A percentile compares a stretch with the other conserved stretches of the same genome.
phyloP scores from a whole-genome alignment of 805 yeast genomes.

The Tetrapisispora iriomotensis region DNA sequence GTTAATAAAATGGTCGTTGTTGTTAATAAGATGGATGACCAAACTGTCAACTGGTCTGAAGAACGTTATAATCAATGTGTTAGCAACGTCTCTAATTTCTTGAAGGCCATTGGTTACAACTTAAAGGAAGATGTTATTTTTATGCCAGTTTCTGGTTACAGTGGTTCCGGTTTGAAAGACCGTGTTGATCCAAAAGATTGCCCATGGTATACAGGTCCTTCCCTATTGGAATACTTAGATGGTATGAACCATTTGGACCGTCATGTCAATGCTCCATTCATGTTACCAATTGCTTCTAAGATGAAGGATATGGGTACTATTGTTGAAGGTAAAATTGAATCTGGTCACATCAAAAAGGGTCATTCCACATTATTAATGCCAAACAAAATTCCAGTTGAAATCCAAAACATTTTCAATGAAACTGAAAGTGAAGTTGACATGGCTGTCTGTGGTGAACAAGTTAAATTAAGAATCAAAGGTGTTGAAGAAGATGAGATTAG shows the following conservation, averaged over 20 bases:
- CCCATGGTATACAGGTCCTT: conserved; percentile 93
- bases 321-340: conserved; percentile 96
- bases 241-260: conserved; percentile 72
- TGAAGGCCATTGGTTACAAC: conserved; percentile 83
- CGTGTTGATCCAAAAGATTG: conserved; percentile 60
- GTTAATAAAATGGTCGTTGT: conserved; percentile 89
- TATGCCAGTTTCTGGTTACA: conserved; percentile 98
- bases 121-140: conserved; percentile 72
- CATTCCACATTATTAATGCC: conserved; percentile 82
- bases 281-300: conserved; percentile 91
- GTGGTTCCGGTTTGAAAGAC: conserved; percentile 94
- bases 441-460: conserved; percentile 96
- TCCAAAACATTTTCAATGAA: conserved; percentile 81
- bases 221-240: conserved; percentile 85
- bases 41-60: conserved; percentile 92
- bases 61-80: conserved; percentile 96
- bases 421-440: conserved; percentile 87
- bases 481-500: conserved; percentile 94
- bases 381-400: conserved; percentile 73
- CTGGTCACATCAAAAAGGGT: conserved; percentile 84
- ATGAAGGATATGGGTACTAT: conserved; percentile 96
- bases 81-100: conserved; percentile 61
- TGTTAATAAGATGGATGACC: conserved; percentile 97
- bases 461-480: conserved; percentile 84
- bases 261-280: conserved; percentile 87